Conservation (phyloP, 164 flowering plant genomes). For the Tetrastigma voinierianum region DNA sequence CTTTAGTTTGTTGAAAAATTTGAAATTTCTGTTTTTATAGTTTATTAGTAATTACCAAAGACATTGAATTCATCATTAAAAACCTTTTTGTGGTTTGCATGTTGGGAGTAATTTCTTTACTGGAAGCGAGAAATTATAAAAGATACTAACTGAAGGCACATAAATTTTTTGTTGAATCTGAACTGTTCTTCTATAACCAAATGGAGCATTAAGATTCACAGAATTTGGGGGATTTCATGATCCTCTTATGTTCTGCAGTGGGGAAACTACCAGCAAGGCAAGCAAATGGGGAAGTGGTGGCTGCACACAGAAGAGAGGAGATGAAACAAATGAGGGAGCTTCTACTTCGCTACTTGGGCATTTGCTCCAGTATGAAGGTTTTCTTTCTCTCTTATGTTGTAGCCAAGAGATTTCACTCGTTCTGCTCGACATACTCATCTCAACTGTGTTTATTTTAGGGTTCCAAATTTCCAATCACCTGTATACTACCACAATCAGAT, state of each 20-base stretch:
- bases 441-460: neutral
- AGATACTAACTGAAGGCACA: too few species aligned
- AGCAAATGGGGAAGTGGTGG: constrained; percentile 57
- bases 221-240: too few species aligned
- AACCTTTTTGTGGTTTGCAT: too few species aligned
- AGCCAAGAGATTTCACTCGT: neutral
- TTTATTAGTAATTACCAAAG: neutral
- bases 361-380: constrained; percentile 56
- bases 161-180: too few species aligned
- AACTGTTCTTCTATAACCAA: too few species aligned
- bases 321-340: constrained; percentile 40
- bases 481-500: neutral
- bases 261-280: constrained; percentile 81
- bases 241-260: too few species aligned
- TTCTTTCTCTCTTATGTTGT: neutral
- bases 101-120: too few species aligned
- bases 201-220: too few species aligned
- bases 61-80: too few species aligned
- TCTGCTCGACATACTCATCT: neutral
- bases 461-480: neutral
- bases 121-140: neutral
- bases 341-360: constrained; percentile 43
- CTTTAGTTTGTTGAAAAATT: neutral
- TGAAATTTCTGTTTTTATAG: neutral
- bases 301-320: constrained; percentile 59